Conservation (phyloP, 345 rosid species). For the Brassica carinata region DNA sequence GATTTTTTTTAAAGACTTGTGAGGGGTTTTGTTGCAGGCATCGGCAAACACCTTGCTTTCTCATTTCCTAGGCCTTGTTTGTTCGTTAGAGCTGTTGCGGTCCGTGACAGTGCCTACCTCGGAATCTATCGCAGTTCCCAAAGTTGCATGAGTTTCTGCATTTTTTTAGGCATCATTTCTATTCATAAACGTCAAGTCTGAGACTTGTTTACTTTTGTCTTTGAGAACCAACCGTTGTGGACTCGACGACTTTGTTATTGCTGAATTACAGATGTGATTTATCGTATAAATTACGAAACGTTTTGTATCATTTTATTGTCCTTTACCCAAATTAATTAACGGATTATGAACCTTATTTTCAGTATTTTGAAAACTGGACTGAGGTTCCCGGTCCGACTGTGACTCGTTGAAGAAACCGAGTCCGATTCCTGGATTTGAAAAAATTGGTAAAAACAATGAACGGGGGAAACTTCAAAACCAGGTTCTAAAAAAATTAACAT, state of each 20-base stretch:
- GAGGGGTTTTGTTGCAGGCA: slow-evolving; percentile 59
- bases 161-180: background rate
- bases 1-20: background rate
- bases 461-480: no score
- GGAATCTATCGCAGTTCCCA: slow-evolving; percentile 54
- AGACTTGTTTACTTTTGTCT: background rate
- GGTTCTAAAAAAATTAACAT: no score
- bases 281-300: background rate
- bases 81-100: slow-evolving; percentile 87
- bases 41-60: slow-evolving; percentile 93
- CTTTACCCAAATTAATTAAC: no score
- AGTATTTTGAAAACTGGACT: no score
- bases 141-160: slow-evolving; percentile 48
- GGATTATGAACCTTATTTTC: no score
- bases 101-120: slow-evolving; percentile 75
- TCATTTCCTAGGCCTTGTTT: slow-evolving; percentile 89
- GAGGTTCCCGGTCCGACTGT: no score
- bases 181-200: slow-evolving; percentile 13
- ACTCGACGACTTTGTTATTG: slow-evolving; percentile 4
- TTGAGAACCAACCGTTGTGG: slow-evolving; percentile 6
- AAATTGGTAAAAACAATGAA: no score
- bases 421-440: no score
- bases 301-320: no score
- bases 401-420: no score
- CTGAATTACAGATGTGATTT: background rate